phyloP scores from a whole-genome alignment of 2,329 filamentous ascomycete species.

The Aspergillus oerlinghausenensis region DNA sequence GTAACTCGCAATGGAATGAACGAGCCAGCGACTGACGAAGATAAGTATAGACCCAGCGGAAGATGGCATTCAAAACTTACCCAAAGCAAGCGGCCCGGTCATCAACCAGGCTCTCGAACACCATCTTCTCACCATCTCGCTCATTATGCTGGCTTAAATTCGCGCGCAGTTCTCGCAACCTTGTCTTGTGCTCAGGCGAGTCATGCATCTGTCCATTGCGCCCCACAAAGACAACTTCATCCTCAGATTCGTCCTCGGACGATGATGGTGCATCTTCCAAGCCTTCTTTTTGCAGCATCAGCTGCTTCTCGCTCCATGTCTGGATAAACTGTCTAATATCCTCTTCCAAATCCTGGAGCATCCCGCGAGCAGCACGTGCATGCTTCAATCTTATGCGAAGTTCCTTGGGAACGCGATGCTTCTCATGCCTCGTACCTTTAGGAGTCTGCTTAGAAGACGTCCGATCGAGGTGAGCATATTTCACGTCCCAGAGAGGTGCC shows the following conservation, averaged over 20 bases:
- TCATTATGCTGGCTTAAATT: conserved; percentile 25
- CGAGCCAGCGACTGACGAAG: conserved; percentile 71
- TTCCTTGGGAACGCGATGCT: conserved; percentile 66
- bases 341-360: conserved; percentile 79
- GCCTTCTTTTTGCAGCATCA: conserved; percentile 43
- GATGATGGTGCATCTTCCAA: conserved; percentile 41
- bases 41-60: conserved; percentile 14
- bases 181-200: conserved; percentile 50
- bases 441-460: conserved; percentile 36
- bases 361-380: conserved; percentile 67
- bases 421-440: conserved; percentile 29
- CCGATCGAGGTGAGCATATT: conserved; percentile 41
- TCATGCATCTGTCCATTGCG: conserved; percentile 61
- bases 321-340: conserved; percentile 73
- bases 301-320: conserved; percentile 54
- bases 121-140: conserved; percentile 60
- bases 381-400: conserved; percentile 77
- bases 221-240: conserved; percentile 89
- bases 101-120: conserved; percentile 74
- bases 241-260: conserved; percentile 56
- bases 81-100: conserved; percentile 77
- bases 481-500: conserved; percentile 76
- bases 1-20: conserved; percentile 86
- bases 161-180: conserved; percentile 44
- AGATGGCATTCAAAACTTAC: conserved; percentile 46